phyloP scores from a whole-genome alignment of 2,329 filamentous ascomycete genomes.

The Tolypocladium nubicola region DNA sequence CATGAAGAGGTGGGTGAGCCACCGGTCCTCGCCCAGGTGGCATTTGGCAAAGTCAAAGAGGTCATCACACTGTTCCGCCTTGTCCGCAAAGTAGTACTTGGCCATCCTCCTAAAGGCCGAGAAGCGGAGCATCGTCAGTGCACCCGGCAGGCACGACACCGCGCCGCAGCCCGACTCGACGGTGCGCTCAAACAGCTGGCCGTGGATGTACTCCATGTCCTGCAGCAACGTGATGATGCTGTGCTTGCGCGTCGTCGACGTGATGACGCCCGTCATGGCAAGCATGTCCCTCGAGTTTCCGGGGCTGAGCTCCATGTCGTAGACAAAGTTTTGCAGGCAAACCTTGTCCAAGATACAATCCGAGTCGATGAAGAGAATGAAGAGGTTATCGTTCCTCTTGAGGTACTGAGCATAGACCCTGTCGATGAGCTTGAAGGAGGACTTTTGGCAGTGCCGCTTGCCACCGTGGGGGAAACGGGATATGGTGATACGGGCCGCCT shows the following conservation, averaged over 20 bases:
- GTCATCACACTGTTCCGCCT: constrained; percentile 89
- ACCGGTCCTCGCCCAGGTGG: constrained; percentile 89
- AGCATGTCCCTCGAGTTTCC: constrained; percentile 88
- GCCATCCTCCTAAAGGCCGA: constrained; percentile 95
- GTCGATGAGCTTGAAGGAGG: constrained; percentile 87
- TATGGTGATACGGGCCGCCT: constrained; percentile 73
- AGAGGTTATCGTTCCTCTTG: constrained; percentile 79
- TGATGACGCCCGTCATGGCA: constrained; percentile 96
- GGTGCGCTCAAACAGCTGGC: constrained; percentile 89
- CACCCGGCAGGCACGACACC: constrained; percentile 89
- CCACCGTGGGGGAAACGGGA: constrained; percentile 90
- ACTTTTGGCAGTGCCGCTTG: constrained; percentile 88
- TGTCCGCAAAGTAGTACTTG: constrained; percentile 97
- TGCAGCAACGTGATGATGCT: constrained; percentile 86
- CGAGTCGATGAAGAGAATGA: constrained; percentile 94
- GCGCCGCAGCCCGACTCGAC: constrained; percentile 91
- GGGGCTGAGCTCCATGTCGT: constrained; percentile 95
- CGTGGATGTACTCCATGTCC: constrained; percentile 97
- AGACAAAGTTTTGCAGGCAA: constrained; percentile 95
- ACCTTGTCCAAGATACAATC: constrained; percentile 88
- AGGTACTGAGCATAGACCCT: constrained; percentile 83
- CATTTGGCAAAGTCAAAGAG: constrained; percentile 95
- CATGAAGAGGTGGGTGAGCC: constrained; percentile 98
- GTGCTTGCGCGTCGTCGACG: constrained; percentile 80
- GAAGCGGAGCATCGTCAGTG: constrained; percentile 90